These are phyloP conservation scores for Cantharellus anzutake DNA, from an alignment of 768 basidiomycete species.

Conservation along the genomic window DNA sequence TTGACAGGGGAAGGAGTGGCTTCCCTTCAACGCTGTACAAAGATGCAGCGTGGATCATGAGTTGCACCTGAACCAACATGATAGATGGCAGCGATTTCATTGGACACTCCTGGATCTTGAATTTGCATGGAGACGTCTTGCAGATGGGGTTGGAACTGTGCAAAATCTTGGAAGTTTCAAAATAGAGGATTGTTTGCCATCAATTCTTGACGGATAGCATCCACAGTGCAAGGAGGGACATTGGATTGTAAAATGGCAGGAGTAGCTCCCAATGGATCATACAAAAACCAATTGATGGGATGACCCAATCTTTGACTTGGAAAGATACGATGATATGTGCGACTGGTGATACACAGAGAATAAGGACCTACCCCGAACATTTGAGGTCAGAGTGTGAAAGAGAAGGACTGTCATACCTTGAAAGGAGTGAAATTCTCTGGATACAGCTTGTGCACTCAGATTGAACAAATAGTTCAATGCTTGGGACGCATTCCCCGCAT, in stretches of 20 bases:
- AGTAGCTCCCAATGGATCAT: not conserved
- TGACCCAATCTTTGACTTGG: not conserved
- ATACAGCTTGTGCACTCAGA: not conserved
- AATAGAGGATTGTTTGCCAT: too few species aligned
- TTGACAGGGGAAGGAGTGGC: slow-evolving; percentile 6
- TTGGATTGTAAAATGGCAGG: not conserved
- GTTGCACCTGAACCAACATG: not conserved
- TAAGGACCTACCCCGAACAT: not conserved
- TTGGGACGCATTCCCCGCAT: not conserved
- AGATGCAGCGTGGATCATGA: not conserved
- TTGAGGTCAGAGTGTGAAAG: not conserved
- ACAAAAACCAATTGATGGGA: not conserved
- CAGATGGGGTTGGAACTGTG: not conserved
- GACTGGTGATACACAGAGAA: not conserved
- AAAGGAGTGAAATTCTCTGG: not conserved
- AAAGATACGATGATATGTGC: not conserved
- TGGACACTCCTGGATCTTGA: not conserved
- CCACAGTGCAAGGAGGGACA: not conserved
- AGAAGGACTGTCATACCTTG: not conserved
- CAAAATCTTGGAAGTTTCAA: not conserved
- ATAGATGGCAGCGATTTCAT: not conserved
- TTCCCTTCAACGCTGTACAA: not conserved
- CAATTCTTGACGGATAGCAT: too few species aligned
- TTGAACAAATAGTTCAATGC: not conserved
- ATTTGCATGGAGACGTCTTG: not conserved